These are phyloP conservation scores for Populus trichocarpa DNA, from an alignment of 441 rosid genomes.

Conservation along the genomic window DNA sequence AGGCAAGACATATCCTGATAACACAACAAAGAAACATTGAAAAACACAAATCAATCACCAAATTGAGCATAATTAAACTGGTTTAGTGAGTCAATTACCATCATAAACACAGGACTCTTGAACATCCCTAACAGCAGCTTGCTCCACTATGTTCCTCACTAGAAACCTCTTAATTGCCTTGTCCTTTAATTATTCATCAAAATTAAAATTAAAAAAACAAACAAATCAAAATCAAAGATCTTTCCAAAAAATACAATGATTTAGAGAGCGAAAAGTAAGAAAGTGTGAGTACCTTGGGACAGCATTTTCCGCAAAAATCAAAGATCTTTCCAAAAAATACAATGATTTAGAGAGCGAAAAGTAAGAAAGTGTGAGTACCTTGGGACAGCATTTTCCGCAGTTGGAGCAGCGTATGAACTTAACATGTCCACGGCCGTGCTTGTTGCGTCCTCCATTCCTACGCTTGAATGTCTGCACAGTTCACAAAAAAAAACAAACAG, in stretches of 20 bases:
- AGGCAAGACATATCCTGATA: slow-evolving; percentile 72
- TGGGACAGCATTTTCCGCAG: slow-evolving; percentile 94
- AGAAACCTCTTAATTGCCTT: slow-evolving; percentile 90
- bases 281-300: slow-evolving; percentile 59
- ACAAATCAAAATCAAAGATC: background rate
- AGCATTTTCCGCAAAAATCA: slow-evolving; percentile 96
- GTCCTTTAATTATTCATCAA: slow-evolving; percentile 36
- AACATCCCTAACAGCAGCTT: slow-evolving; percentile 91
- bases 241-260: background rate
- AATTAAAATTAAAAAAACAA: background rate
- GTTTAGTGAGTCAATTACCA: slow-evolving; percentile 22
- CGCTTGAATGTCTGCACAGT: slow-evolving; percentile 77
- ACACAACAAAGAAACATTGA: background rate
- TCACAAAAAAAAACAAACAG: background rate
- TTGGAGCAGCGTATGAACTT: slow-evolving; percentile 93
- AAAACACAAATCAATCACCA: background rate
- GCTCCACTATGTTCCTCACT: slow-evolving; percentile 94
- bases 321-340: background rate
- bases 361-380: slow-evolving; percentile 34
- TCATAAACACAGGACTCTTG: slow-evolving; percentile 92
- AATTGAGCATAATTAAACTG: background rate
- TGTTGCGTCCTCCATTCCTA: slow-evolving; percentile 92
- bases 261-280: background rate
- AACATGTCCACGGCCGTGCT: slow-evolving; percentile 94
- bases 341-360: background rate